phyloP scores from a whole-genome alignment of 441 rosid species.

The Gossypium armourianum region DNA sequence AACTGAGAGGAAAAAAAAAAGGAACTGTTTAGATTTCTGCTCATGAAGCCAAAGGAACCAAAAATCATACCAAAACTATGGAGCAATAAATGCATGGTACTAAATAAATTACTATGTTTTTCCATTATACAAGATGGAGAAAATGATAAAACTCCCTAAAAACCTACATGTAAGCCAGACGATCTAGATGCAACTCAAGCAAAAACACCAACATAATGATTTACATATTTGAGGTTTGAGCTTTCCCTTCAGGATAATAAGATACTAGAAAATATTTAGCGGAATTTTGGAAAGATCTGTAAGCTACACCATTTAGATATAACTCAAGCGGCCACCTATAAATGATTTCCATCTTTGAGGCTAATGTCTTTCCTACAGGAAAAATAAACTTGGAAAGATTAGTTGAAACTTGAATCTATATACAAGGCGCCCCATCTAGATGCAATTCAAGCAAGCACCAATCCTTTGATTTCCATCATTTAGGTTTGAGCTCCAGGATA shows the following conservation, averaged over 20 bases:
- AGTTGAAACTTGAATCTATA: background rate
- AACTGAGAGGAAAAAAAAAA: conserved; percentile 30
- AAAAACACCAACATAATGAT: background rate
- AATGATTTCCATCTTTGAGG: background rate
- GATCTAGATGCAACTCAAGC: background rate
- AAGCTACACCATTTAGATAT: background rate
- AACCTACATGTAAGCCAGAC: background rate
- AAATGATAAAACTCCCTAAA: background rate
- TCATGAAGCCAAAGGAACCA: background rate
- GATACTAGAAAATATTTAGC: background rate
- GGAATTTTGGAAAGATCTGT: background rate
- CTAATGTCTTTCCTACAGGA: background rate
- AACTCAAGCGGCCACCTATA: background rate
- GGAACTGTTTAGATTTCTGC: conserved; percentile 19
- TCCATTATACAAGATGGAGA: background rate
- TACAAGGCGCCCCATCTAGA: background rate
- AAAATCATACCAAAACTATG: background rate
- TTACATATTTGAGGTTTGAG: conserved; percentile 6
- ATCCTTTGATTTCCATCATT: conserved; percentile 6
- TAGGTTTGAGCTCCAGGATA: background rate
- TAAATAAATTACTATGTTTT: background rate
- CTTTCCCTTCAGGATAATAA: background rate
- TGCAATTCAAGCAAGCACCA: background rate
- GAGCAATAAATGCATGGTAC: background rate
- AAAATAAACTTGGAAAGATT: background rate